phyloP scores from a whole-genome alignment of 2,329 filamentous ascomycete genomes.

The Verticillium zaregamsianum region DNA sequence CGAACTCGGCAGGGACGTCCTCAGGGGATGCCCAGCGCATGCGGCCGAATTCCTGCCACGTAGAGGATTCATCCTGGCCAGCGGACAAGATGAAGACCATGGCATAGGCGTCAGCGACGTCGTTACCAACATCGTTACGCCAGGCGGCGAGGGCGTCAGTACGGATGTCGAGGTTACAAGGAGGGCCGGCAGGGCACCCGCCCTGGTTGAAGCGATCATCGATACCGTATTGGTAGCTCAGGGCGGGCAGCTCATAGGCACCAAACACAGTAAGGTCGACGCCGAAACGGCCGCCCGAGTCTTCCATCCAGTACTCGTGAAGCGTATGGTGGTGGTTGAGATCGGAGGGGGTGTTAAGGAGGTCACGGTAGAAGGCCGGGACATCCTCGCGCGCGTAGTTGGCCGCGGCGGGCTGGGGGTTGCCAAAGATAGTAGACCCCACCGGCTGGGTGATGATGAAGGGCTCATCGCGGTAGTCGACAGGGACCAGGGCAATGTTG shows the following conservation, averaged over 20 bases:
- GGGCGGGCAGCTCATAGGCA: slow-evolving; percentile 42
- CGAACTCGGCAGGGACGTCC: slow-evolving; percentile 45
- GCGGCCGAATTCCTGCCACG: slow-evolving; percentile 53
- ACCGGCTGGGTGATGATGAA: slow-evolving; percentile 43
- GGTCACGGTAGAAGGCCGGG: slow-evolving; percentile 44
- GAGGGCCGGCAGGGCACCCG: slow-evolving; percentile 36
- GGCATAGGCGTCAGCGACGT: slow-evolving; percentile 40
- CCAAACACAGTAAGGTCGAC: slow-evolving; percentile 50
- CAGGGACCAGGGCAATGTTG: slow-evolving; percentile 48
- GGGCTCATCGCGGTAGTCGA: slow-evolving; percentile 45
- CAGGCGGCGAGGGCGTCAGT: slow-evolving; percentile 44
- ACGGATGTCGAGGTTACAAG: slow-evolving; percentile 42
- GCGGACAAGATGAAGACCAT: slow-evolving; percentile 50
- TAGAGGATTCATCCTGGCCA: slow-evolving; percentile 50
- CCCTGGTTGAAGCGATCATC: slow-evolving; percentile 43
- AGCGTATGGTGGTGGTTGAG: slow-evolving; percentile 47
- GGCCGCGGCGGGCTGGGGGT: slow-evolving; percentile 36
- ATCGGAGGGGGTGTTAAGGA: slow-evolving; percentile 44
- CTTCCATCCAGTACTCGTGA: slow-evolving; percentile 56
- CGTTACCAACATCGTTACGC: slow-evolving; percentile 46
- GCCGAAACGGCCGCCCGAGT: slow-evolving; percentile 46
- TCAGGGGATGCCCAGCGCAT: slow-evolving; percentile 45
- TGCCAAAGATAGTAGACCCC: slow-evolving; percentile 44
- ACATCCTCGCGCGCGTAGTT: slow-evolving; percentile 39
- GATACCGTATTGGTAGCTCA: slow-evolving; percentile 46